Evolutionary conservation across 495 filamentous ascomycete genomes (phyloP).

Genomic region (Tuber magnatum): DNA sequence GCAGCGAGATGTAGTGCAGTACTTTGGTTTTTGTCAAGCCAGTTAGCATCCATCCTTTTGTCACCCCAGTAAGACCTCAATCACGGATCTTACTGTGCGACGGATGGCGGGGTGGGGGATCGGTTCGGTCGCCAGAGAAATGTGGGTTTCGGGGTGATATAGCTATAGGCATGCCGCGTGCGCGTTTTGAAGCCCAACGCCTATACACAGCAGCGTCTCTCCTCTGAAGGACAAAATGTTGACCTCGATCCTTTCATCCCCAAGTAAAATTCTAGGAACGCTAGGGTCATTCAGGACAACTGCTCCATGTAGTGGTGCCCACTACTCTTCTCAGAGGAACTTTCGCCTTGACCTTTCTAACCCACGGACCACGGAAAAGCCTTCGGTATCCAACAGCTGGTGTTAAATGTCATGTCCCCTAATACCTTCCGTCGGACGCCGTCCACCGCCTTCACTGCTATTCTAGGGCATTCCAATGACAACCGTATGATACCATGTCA

Average conservation of each 20-base stretch:
- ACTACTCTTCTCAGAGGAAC: neutral
- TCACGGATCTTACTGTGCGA: neutral
- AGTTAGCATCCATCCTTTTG: neutral
- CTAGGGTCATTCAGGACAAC: neutral
- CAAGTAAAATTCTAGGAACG: neutral
- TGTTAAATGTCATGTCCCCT: neutral
- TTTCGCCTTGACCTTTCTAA: neutral
- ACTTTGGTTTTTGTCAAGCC: neutral
- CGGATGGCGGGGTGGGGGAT: neutral
- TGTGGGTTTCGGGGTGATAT: neutral
- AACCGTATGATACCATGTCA: neutral
- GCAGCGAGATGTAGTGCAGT: neutral
- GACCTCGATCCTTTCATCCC: neutral
- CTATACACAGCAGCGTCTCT: neutral
- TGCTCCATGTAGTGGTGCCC: neutral
- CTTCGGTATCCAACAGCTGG: neutral
- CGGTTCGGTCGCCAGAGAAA: neutral
- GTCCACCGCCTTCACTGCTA: neutral
- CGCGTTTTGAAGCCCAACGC: neutral
- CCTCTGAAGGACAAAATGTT: neutral
- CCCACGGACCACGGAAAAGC: too few species aligned
- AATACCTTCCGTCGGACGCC: fast-evolving
- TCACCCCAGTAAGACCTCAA: neutral
- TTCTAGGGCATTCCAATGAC: neutral
- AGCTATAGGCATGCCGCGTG: neutral